Evolutionary conservation across 208 protist genomes (phyloP), one percentile per base, ranked within the genome.

Genomic region (Eutreptiella sp.): DNA sequence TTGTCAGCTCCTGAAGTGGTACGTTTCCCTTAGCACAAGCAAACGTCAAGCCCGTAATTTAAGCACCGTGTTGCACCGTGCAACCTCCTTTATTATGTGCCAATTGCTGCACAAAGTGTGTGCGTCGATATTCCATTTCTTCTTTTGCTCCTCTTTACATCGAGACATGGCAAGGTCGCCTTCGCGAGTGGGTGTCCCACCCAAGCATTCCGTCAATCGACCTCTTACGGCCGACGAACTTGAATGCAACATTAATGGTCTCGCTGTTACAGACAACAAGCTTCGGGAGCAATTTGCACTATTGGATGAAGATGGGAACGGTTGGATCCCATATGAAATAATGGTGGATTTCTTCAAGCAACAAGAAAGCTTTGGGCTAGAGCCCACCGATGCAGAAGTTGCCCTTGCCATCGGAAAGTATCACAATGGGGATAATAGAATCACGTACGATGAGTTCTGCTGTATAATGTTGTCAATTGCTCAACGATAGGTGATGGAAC

Each of bases 211-310:
- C n/a, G n/a, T n/a, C 79, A 89, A 89, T 72, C 83, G 86, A 42
- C 86, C 89, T 69, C 80, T 92, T 32, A 62, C 72, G 19, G 60
- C 66, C 54, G 84, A 90, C 16, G 83, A 92, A 68, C 55, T 92
- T 19, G 86, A 92, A 58, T 88, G 90, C 72, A 92, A 92, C 73
- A 89, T 92, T 63, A 84, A 82, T 32, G 84, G 86, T 4, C 81
- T 92, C 2, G 80, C 86, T 1, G 84, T 92, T 36, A 92, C 84
- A 4, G 84, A 89, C 55, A 80, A 79, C 68, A 79, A 80, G 55
- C 81, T 92, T 38, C 81, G 86, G 50, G 86, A 89, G 52, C 68
- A 90, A 35, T 92, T 92, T 53, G 79, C 89, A 52, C 82, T 77
- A 41, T 69, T 90, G 7, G 86, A 92, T 55, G 69, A 63, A 4